A percentile compares a stretch with the other conserved stretches of the same genome.
These are phyloP conservation scores for Clonostachys rosea DNA, from an alignment of 2,329 filamentous ascomycete genomes.

Conservation along the genomic window DNA sequence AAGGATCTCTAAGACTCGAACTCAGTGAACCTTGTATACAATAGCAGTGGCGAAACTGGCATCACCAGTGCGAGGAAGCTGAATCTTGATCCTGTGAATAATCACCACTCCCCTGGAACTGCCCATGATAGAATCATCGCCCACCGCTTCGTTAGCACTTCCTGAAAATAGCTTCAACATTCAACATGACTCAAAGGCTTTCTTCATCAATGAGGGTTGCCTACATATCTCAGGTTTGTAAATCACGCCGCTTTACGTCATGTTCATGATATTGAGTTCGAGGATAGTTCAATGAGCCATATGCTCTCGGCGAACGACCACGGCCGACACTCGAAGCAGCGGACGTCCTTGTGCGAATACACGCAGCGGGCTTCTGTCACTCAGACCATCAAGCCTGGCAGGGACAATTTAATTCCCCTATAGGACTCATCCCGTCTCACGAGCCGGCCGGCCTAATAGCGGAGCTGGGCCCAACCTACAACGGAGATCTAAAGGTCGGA, in stretches of 20 bases:
- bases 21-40: too few species aligned
- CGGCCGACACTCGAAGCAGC: constrained; percentile 13
- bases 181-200: too few species aligned
- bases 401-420: constrained; percentile 19
- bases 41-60: too few species aligned
- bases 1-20: too few species aligned
- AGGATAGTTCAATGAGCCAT: constrained; percentile 19
- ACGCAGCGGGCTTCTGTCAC: constrained; percentile 28
- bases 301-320: constrained; percentile 10
- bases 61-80: too few species aligned
- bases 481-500: constrained; percentile 16
- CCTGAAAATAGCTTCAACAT: too few species aligned
- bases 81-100: too few species aligned
- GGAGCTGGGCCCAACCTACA: constrained; percentile 13
- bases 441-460: constrained; percentile 25
- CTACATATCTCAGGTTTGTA: constrained; percentile 7
- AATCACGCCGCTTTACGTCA: neutral
- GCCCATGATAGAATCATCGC: too few species aligned
- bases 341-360: constrained; percentile 21
- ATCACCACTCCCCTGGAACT: too few species aligned
- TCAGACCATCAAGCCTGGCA: constrained; percentile 26
- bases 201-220: constrained; percentile 11
- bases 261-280: too few species aligned
- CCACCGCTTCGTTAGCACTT: too few species aligned
- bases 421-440: constrained; percentile 22